Evolutionary conservation across 345 rosid species (phyloP).

Genomic region (Capsella bursapastoris): DNA sequence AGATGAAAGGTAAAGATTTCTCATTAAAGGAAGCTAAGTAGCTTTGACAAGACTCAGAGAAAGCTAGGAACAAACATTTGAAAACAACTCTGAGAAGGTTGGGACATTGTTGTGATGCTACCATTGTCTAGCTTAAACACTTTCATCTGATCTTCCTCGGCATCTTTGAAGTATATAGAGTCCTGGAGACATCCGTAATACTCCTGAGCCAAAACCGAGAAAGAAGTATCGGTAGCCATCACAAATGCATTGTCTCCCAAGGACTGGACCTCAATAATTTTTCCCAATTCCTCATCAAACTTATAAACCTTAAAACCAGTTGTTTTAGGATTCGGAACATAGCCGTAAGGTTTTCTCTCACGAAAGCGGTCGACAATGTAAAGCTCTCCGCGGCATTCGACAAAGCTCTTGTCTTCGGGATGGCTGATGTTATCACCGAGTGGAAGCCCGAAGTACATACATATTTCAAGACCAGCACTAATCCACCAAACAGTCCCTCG

Average conservation of each 20-base stretch:
- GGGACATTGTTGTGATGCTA: not conserved
- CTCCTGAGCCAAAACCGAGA: constrained; percentile 30
- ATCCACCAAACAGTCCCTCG: not conserved
- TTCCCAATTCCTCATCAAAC: constrained; percentile 11
- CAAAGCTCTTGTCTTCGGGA: not conserved
- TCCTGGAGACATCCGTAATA: constrained; percentile 7
- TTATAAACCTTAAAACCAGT: constrained; percentile 32
- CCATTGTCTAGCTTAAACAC: constrained; percentile 23
- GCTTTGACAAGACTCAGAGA: not conserved
- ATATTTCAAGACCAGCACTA: not conserved
- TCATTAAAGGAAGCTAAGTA: not conserved
- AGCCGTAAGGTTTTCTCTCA: not conserved
- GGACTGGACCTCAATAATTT: constrained; percentile 37
- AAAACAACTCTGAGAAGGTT: not conserved
- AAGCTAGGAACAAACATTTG: constrained; percentile 17
- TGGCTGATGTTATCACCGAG: not conserved
- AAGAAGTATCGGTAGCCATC: constrained; percentile 37
- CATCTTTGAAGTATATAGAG: constrained; percentile 25
- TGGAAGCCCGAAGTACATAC: not conserved
- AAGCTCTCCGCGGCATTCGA: constrained; percentile 28
- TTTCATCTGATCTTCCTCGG: not conserved
- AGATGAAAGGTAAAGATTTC: not conserved
- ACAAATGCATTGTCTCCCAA: constrained; percentile 39
- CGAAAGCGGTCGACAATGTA: constrained; percentile 15
- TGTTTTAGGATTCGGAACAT: not conserved